Conservation (phyloP, 805 yeast genomes). For the Saccharomycopsis sp. region DNA sequence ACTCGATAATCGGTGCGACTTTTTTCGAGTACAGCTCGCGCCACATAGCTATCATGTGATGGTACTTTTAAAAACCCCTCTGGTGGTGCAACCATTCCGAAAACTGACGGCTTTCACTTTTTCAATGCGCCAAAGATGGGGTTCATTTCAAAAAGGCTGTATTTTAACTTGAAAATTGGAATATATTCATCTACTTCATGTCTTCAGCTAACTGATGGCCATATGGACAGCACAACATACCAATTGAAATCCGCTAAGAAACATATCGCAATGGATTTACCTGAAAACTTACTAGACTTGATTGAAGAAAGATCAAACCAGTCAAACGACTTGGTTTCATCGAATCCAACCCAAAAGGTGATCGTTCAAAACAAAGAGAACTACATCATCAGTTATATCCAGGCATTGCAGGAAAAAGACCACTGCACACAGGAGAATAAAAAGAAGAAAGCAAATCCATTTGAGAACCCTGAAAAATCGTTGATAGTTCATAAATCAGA, state of each 20-base stretch:
- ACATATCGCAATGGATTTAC: constrained; percentile 10
- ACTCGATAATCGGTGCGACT: too few species aligned
- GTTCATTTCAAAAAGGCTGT: not conserved
- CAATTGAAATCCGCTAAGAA: not conserved
- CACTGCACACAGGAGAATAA: constrained; percentile 32
- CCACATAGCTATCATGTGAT: not conserved
- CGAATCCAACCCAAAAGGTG: constrained; percentile 8
- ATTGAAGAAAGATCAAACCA: constrained; percentile 9
- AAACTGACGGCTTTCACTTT: too few species aligned
- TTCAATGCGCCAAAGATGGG: not conserved
- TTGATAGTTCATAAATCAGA: constrained; percentile 50
- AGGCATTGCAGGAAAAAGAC: constrained; percentile 27
- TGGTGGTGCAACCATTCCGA: not conserved
- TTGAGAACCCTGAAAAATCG: constrained; percentile 71
- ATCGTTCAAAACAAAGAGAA: constrained; percentile 10
- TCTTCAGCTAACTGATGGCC: not conserved
- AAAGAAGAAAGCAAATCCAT: constrained; percentile 53
- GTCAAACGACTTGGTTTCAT: constrained; percentile 8
- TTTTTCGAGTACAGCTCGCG: not conserved
- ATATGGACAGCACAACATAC: not conserved
- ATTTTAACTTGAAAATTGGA: too few species aligned
- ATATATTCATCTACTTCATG: not conserved
- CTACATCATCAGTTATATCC: constrained; percentile 22
- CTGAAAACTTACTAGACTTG: constrained; percentile 7
- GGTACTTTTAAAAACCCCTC: not conserved